These are phyloP conservation scores for Cytospora schulzeri DNA, from an alignment of 2,329 filamentous ascomycete species.

Conservation along the genomic window DNA sequence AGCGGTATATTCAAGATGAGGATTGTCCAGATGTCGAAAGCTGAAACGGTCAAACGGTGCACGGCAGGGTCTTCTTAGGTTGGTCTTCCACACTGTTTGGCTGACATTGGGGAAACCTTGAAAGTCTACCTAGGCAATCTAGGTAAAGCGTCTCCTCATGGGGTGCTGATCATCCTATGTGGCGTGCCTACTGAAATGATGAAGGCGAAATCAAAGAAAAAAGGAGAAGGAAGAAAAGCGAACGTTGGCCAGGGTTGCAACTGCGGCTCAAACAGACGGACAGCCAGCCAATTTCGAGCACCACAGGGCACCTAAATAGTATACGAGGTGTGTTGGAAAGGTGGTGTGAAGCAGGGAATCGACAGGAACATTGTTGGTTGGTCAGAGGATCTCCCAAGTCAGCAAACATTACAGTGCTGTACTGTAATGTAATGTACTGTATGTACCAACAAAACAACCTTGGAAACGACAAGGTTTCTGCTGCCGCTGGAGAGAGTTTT, in stretches of 20 bases:
- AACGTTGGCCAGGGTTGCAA: background rate
- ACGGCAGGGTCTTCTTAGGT: background rate
- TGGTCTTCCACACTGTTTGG: background rate
- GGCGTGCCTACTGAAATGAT: background rate
- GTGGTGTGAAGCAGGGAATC: background rate
- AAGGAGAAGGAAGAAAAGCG: too few species aligned
- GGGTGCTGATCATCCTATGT: background rate
- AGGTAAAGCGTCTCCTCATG: background rate
- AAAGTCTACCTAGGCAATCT: too few species aligned
- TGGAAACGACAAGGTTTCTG: background rate
- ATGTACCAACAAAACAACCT: too few species aligned
- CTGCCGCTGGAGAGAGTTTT: background rate
- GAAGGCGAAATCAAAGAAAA: background rate
- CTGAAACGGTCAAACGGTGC: background rate
- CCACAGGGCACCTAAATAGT: background rate
- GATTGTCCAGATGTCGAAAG: background rate
- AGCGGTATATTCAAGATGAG: background rate
- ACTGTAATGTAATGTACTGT: too few species aligned
- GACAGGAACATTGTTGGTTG: background rate
- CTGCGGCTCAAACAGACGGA: background rate
- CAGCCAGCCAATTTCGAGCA: background rate
- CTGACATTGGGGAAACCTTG: too few species aligned
- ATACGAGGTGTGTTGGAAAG: background rate
- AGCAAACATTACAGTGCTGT: too few species aligned
- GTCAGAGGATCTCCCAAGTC: too few species aligned